Evolutionary conservation across 768 basidiomycete species (phyloP).

Genomic region (Termitomyces sp.): DNA sequence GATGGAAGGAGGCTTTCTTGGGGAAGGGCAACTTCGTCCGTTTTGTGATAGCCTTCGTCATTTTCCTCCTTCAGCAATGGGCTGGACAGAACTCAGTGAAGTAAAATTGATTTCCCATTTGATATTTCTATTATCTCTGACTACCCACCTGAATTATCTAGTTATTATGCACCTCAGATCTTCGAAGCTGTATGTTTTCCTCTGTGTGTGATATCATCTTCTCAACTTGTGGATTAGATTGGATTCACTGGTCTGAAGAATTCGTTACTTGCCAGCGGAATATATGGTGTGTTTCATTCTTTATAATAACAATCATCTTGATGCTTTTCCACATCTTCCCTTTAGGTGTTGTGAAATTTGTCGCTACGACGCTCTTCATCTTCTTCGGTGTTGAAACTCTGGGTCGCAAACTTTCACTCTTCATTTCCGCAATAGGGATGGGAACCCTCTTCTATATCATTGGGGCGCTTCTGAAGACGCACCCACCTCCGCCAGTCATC

Average conservation of each 20-base stretch:
- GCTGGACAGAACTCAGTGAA: conserved; percentile 78
- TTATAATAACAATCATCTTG: too few relatives aligned
- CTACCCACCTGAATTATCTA: conserved; percentile 8
- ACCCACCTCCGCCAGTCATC: conserved; percentile 44
- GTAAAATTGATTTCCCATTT: conserved; percentile 22
- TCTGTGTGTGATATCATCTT: not conserved
- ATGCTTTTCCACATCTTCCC: not conserved
- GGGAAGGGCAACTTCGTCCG: conserved; percentile 80
- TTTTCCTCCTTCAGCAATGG: conserved; percentile 83
- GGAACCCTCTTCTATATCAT: conserved; percentile 77
- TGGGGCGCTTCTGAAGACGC: conserved; percentile 79
- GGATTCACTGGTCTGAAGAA: conserved; percentile 56
- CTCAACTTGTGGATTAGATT: conserved; percentile 28
- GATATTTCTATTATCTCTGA: not conserved
- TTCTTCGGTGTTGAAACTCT: conserved; percentile 64
- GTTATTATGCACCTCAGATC: conserved; percentile 73
- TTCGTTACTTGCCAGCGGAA: conserved; percentile 67
- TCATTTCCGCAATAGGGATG: conserved; percentile 79
- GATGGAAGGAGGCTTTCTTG: conserved; percentile 67
- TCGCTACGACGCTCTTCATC: conserved; percentile 63
- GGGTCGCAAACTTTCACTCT: conserved; percentile 64
- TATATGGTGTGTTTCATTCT: conserved; percentile 38
- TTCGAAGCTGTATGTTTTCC: conserved; percentile 38
- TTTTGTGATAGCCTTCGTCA: conserved; percentile 77
- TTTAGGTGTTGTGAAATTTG: conserved; percentile 55